Evolutionary conservation across 2,329 filamentous ascomycete genomes (phyloP), one percentile per base, ranked within the genome.

Genomic region (Coniochaeta ligniaria): DNA sequence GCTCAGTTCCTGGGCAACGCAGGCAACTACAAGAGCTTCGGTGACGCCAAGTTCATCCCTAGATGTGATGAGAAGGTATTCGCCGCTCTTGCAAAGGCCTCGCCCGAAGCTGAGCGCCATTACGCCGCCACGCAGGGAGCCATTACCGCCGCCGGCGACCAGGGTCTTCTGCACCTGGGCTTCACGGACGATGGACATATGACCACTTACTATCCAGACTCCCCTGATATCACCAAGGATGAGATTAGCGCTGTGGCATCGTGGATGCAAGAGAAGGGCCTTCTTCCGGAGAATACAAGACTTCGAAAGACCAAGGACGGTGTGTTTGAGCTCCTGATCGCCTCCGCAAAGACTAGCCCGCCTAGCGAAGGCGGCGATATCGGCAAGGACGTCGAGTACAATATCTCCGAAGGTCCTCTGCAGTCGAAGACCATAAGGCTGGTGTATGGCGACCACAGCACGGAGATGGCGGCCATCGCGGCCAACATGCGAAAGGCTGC

Each of bases 1-100:
- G 85, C 84, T 33, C 89, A 91, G 73, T 92, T 95, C 73, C 78
- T 95, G 2, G 89, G 89, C 52, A 95, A 94, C 71, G 82, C 81
- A 63, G 90, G 91, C 64, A 95, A 95, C 74, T 95, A 94, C 77
- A 94, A 94, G 77, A 89, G 89, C 66, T 94, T 93, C 68, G 91
- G 91, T 50, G 90, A 95, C 74, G 84, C 88, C 68, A 95, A 95
- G 72, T 93, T 95, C 70, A 83, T 95, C 61, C 91, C 91, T 2
- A 82, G 90, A 66, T 85, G 89, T 68, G 78, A 81, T 7, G 82
- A 86, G 66, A 82, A 83, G 61, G 82, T 80, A 6, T 82, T 93
- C 62, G 81, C 84, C 58, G 82, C 87, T 62, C 78, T 94, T 36
- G 87, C 88, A 52, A 78, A 80, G 17, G 80, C 83, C 17, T 81